Base-by-base conservation (phyloP, 805 yeast species). In the Grigorovia humatica region DNA sequence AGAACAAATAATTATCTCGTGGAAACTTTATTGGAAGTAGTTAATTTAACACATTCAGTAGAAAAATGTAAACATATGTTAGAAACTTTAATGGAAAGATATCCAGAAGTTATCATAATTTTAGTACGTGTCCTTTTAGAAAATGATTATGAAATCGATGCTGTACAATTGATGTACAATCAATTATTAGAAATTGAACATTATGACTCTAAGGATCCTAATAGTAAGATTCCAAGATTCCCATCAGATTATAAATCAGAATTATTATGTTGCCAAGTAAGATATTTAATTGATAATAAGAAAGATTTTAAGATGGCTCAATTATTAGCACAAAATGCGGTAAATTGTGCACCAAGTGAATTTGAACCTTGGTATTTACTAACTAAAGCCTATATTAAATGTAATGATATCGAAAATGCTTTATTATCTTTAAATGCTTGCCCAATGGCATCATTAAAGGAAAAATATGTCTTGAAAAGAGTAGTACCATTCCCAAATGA, bases 391-490 rank as follows among this genome's bases (percentile, higher is more conserved):
- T 85, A 85, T 64, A 78, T 85, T 43, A 75, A 76, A 46, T 63
- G 79, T 49, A 81, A 80, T 29, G 83, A 84, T 65, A 79, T 80
- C 63, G 90, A 85, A 62, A 78, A 83, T 57, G 86, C 93, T 1
- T 71, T 86, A 50, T 68, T 85, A 52, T 79, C 89, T 1, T 72
- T 86, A 57, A 86, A 86, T 60, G 81, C 91, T 15, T 84, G 90
- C 61, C 95, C 95, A 23, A 84, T 86, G 88, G 59, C 71, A 1
- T 78, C 85, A 11, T 80, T 81, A 60, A 82, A 80, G 61, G 93
- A 85, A 58, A 78, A 78, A 55, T 85, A 73, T 63, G 72, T 75
- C 20, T 73, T 84, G 58, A 79, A 77, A 62, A 72, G 93, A 59
- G 75, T 82, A 4, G 78, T 78, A 11, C 77, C 79, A 29, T 76